Evolutionary conservation across 2,329 filamentous ascomycete genomes (phyloP).

Genomic region (Penicillium oxalicum): DNA sequence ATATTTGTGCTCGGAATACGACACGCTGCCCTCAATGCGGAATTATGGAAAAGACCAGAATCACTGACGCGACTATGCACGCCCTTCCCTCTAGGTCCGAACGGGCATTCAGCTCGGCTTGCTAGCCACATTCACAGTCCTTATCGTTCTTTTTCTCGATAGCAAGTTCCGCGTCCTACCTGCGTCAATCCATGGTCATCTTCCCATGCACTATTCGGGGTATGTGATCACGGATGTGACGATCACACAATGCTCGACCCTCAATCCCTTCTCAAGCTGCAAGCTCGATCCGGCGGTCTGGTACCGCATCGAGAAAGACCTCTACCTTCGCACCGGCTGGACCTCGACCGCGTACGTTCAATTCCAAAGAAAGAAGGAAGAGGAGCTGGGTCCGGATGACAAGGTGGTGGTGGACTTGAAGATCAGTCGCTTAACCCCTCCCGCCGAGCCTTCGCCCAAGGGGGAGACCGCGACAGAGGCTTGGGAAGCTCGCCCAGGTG

Average conservation of each 20-base stretch:
- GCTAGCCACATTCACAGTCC: conserved; percentile 59
- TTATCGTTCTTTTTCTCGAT: conserved; percentile 77
- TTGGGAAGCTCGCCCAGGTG: conserved; percentile 73
- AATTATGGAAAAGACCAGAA: too few relatives aligned
- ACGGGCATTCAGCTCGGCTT: conserved; percentile 70
- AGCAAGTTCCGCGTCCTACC: conserved; percentile 83
- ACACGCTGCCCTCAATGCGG: too few relatives aligned
- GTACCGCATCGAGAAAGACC: conserved; percentile 83
- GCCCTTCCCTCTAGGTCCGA: conserved; percentile 39
- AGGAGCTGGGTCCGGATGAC: conserved; percentile 68
- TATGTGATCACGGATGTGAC: conserved; percentile 81
- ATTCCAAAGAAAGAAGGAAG: conserved; percentile 76
- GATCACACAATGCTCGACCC: conserved; percentile 65
- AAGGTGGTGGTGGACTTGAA: conserved; percentile 73
- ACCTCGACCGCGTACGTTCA: conserved; percentile 73
- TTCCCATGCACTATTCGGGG: conserved; percentile 78
- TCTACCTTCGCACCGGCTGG: conserved; percentile 71
- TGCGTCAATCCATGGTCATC: conserved; percentile 75
- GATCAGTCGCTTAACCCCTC: conserved; percentile 67
- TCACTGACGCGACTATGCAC: too few relatives aligned
- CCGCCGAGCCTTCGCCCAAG: conserved; percentile 48
- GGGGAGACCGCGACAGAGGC: conserved; percentile 48
- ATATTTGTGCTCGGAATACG: too few relatives aligned
- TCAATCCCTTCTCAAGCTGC: conserved; percentile 72
- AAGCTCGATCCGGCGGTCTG: conserved; percentile 66